Evolutionary conservation across 2,329 filamentous ascomycete species (phyloP), one percentile per base, ranked within the genome.

Genomic region (Pestalotiopsis sp.): DNA sequence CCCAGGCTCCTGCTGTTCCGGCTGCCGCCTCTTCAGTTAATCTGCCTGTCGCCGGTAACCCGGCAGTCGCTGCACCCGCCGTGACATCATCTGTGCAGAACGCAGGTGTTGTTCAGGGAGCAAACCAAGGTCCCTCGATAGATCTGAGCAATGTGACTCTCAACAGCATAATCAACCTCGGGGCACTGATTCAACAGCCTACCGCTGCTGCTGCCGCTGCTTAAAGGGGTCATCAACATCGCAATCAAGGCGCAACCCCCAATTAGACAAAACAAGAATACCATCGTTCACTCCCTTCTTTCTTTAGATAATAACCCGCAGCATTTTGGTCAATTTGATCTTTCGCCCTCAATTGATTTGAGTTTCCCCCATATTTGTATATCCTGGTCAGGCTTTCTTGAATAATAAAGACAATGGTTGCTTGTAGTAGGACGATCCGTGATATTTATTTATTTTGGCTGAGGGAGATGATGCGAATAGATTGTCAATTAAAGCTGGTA

Each of bases 81-180:
- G 61, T 73, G 9, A 66, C 64, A n/a, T 7, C 52, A 6, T 72
- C 73, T 36, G 70, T 73, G 11, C 74, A 72, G 25, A 71, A 73
- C 4, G 75, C 76, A 31, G 62, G 68, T 11, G 25, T 61, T 3
- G 31, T 67, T 11, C 65, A 64, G 20, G 76, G 75, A 45, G 75
- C 70, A 1, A 76, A 75, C 64, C 69, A 74, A 64, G 75, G 74
- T 4, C 73, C 76, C 11, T 67, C 75, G 14, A 74, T 78, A 60
- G 64, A 77, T 36, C 69, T 78, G 23, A 72, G 63, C 68, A 73
- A 74, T 12, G 31, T 76, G 17, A 64, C 72, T 61, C 68, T 78
- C 23, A 74, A 66, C 64, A 78, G 71, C 27, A 68, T 70, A 2
- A 69, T 78, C 20, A 73, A 74, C 31, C 74, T 78, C 13, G 77